Conservation (phyloP, 1,284 basidiomycete species). For the Trichosporon sp. region DNA sequence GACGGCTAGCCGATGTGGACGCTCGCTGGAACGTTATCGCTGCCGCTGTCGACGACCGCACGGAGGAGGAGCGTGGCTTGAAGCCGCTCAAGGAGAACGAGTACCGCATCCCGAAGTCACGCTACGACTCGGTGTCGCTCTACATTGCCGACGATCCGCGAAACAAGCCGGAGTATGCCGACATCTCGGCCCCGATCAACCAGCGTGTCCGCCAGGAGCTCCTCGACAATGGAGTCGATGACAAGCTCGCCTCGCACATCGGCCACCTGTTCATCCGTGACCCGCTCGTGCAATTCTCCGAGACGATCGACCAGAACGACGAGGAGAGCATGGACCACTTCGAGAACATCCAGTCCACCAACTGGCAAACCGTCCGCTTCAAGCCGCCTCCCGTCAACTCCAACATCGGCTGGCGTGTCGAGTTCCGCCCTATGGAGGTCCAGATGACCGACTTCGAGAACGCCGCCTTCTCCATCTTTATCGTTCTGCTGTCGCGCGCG, state of each 20-base stretch:
- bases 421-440: conserved; percentile 98
- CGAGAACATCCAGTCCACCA: conserved; percentile 99
- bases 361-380: conserved; percentile 99
- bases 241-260: conserved; percentile 84
- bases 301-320: conserved; percentile 92
- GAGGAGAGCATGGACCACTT: conserved; percentile 88
- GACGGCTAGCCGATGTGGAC: conserved; percentile 93
- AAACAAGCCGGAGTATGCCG: conserved; percentile 92
- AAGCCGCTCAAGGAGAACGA: conserved; percentile 77
- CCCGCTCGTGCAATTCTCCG: conserved; percentile 92
- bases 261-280: conserved; percentile 97
- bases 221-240: conserved; percentile 77
- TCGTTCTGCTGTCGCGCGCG: conserved; percentile 89
- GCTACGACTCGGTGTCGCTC: conserved; percentile 93
- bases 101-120: conserved; percentile 87
- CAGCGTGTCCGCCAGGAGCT: conserved; percentile 71
- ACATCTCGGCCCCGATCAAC: conserved; percentile 80
- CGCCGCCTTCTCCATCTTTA: conserved; percentile 91
- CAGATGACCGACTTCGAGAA: conserved; percentile 99
- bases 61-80: conserved; percentile 86
- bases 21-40: conserved; percentile 98
- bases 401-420: conserved; percentile 94
- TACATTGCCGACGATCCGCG: conserved; percentile 86
- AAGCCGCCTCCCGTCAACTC: conserved; percentile 94
- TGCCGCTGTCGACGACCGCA: conserved; percentile 94